These are phyloP conservation scores for Fusarium sp. DNA, from an alignment of 2,329 filamentous ascomycete genomes.

Conservation along the genomic window DNA sequence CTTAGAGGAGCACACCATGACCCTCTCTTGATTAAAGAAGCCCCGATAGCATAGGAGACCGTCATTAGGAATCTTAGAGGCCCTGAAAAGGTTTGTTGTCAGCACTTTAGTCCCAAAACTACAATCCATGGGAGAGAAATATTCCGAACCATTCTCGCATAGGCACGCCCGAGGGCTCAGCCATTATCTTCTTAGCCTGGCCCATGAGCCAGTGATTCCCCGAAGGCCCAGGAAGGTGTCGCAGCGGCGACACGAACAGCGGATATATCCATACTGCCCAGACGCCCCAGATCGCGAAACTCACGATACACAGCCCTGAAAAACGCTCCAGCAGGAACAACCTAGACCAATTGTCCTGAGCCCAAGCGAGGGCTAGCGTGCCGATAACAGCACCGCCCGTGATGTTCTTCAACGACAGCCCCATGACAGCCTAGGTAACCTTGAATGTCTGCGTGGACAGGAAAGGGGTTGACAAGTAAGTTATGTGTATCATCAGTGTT, in stretches of 20 bases:
- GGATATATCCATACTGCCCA: constrained; percentile 62
- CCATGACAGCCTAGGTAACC: constrained; percentile 29
- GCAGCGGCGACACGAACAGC: constrained; percentile 61
- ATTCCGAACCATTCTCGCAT: constrained; percentile 60
- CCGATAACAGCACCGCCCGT: constrained; percentile 42
- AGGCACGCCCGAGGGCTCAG: constrained; percentile 56
- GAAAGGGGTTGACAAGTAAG: background rate
- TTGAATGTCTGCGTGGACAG: background rate
- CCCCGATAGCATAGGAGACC: constrained; percentile 75
- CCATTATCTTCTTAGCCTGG: constrained; percentile 57
- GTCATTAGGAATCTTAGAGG: constrained; percentile 70
- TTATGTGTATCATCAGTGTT: constrained; percentile 11
- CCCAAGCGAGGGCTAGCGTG: constrained; percentile 35
- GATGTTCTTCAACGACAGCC: constrained; percentile 40
- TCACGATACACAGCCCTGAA: constrained; percentile 49
- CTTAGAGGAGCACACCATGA: constrained; percentile 71
- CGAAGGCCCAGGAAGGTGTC: constrained; percentile 58
- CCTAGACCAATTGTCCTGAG: constrained; percentile 45
- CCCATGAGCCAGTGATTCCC: constrained; percentile 60
- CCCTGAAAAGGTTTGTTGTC: constrained; percentile 59
- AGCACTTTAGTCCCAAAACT: constrained; percentile 4
- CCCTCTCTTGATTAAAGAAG: constrained; percentile 69
- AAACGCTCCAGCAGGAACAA: constrained; percentile 51
- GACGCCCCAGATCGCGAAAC: constrained; percentile 51
- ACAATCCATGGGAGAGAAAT: background rate